phyloP scores from a whole-genome alignment of 2,329 filamentous ascomycete species.

The Claviceps purpurea region DNA sequence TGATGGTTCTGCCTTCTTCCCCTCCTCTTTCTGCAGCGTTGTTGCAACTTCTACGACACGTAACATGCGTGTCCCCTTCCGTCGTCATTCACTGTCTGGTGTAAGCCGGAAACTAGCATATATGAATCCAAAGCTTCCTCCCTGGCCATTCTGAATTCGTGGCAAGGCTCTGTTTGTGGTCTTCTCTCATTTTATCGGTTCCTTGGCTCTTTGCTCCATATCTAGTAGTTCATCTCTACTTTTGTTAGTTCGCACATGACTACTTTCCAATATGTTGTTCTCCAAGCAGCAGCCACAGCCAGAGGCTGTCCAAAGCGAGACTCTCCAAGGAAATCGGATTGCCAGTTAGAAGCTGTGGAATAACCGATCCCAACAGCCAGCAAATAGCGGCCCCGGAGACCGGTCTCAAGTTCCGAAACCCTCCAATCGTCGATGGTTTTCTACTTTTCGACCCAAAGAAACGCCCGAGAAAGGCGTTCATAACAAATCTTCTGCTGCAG shows the following conservation, averaged over 20 bases:
- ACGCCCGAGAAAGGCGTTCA: neutral
- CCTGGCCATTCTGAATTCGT: neutral
- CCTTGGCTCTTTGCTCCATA: conserved; percentile 3
- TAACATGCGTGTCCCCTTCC: neutral
- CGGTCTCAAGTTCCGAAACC: conserved; percentile 1
- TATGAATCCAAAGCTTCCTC: neutral
- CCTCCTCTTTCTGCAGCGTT: neutral
- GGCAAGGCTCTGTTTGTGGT: conserved; percentile 1
- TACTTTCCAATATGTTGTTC: conserved; percentile 12
- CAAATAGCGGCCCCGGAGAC: conserved; percentile 1
- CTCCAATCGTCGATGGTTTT: conserved; percentile 9
- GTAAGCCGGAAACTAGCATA: neutral
- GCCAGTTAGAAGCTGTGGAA: conserved; percentile 17
- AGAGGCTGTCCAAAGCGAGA: conserved; percentile 4
- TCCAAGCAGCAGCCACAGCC: conserved; percentile 8
- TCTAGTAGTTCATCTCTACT: conserved; percentile 4
- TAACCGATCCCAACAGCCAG: conserved; percentile 9
- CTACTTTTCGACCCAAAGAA: conserved; percentile 7
- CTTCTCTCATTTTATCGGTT: conserved; percentile 1
- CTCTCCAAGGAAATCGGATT: conserved; percentile 5
- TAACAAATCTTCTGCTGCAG: neutral
- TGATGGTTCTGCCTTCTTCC: neutral
- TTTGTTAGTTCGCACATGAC: conserved; percentile 5
- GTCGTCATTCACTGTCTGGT: neutral
- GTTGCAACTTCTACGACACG: neutral